Conservation (phyloP, 768 basidiomycete genomes). For the Mycena alexandri region DNA sequence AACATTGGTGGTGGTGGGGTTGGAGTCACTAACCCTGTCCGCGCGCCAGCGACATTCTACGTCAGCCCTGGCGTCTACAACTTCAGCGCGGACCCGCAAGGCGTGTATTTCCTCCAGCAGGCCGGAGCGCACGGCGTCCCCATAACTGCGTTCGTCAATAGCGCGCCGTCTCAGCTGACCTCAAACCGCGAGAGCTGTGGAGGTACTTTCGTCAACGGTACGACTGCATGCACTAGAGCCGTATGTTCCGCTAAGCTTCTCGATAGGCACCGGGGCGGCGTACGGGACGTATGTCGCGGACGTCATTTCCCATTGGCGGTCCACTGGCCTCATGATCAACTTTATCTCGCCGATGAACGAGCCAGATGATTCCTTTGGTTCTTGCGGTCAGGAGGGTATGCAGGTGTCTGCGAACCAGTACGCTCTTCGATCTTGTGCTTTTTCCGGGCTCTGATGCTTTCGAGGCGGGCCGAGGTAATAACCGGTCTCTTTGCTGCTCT, state of each 20-base stretch:
- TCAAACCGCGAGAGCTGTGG: conserved; percentile 52
- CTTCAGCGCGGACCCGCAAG: conserved; percentile 54
- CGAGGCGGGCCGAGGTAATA: conserved; percentile 55
- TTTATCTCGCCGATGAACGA: conserved; percentile 61
- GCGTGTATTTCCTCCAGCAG: conserved; percentile 55
- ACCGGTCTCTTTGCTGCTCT: conserved; percentile 52
- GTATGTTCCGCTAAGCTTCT: neutral
- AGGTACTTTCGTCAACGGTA: conserved; percentile 50
- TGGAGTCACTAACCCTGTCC: conserved; percentile 53
- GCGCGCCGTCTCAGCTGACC: conserved; percentile 53
- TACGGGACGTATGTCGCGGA: conserved; percentile 59
- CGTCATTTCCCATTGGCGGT: conserved; percentile 55
- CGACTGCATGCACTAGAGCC: neutral
- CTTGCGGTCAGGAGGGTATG: conserved; percentile 63
- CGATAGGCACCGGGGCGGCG: conserved; percentile 48
- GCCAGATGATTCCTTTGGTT: conserved; percentile 54
- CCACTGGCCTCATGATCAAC: conserved; percentile 52
- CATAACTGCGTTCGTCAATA: conserved; percentile 59
- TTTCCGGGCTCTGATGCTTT: neutral
- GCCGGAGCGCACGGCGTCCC: conserved; percentile 52
- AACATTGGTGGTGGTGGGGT: conserved; percentile 60
- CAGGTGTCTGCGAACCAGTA: conserved; percentile 54
- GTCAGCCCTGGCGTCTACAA: conserved; percentile 55
- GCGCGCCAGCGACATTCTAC: conserved; percentile 54
- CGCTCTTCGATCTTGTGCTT: conserved; percentile 10